Evolutionary conservation across 805 yeast species (phyloP), one percentile per base, ranked within the genome.

Genomic region (Pichia ethanolica): DNA sequence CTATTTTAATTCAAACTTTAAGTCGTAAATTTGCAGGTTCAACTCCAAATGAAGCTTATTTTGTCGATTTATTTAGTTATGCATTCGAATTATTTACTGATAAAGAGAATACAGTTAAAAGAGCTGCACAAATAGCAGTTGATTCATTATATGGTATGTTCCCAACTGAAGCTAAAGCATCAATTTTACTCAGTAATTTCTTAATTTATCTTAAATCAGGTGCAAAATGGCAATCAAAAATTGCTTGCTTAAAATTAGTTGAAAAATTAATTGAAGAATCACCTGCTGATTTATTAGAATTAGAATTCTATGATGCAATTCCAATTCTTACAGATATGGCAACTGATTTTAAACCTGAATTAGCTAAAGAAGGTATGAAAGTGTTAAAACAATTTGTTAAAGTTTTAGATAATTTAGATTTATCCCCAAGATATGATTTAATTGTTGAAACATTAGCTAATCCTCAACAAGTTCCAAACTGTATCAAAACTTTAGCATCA

Each of bases 281-380:
- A 40, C 93, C 97, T 50, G 79, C 84, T 38, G 98, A 93, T 70
- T 75, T 87, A 59, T 72, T 91, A 57, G 97, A 91, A 69, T 66
- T 83, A 63, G 81, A 83, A 58, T 91, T 91, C 67, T 81, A 82
- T 53, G 78, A 77, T 49, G 78, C 88, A 5, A 80, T 91, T 35
- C 98, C 99, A 37, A 77, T 86, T 9, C 75, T 91, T 60, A 88
- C 96, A 35, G 95, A 88, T 68, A 78, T 83, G 71, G 80, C 96
- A 56, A 91, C 95, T 50, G 99, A 91, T 66, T 89, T 93, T 78
- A 91, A 91, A 73, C 97, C 97, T 3, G 99, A 91, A 70, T 76
- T 93, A 50, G 89, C 97, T 30, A 82, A 85, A 59, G 88, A 81
- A 51, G 98, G 97, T 57, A 71, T 82, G 58, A 77, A 78, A 59